Conservation (phyloP, 2,329 filamentous ascomycete species). For the Penicillium sclerotigenum region DNA sequence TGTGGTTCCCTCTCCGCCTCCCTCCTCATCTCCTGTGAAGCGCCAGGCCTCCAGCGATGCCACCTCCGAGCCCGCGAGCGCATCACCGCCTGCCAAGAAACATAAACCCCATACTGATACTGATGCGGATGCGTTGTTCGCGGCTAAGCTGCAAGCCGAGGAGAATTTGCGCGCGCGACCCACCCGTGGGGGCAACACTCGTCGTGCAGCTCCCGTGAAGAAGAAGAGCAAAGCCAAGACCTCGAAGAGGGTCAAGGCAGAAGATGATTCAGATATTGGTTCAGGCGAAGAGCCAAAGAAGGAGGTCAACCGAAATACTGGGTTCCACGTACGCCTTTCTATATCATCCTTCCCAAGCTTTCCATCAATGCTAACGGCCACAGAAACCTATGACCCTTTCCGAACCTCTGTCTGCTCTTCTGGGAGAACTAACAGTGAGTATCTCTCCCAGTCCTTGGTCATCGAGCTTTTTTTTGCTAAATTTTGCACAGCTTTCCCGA, state of each 20-base stretch:
- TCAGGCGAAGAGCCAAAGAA: conserved; percentile 60
- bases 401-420: conserved; percentile 43
- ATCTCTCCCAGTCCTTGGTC: not conserved
- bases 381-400: conserved; percentile 49
- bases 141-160: conserved; percentile 85
- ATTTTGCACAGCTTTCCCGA: conserved; percentile 66
- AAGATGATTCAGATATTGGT: conserved; percentile 76
- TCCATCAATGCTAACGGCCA: not conserved
- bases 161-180: conserved; percentile 75
- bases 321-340: conserved; percentile 67
- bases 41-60: conserved; percentile 43
- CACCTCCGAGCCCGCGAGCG: conserved; percentile 37
- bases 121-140: conserved; percentile 82
- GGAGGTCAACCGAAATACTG: conserved; percentile 72
- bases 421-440: conserved; percentile 45
- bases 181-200: conserved; percentile 68
- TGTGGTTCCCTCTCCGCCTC: conserved; percentile 32
- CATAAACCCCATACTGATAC: conserved; percentile 58
- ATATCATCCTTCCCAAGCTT: not conserved
- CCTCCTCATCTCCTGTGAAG: conserved; percentile 40
- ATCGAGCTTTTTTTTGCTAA: conserved; percentile 19
- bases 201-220: conserved; percentile 58
- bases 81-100: conserved; percentile 56
- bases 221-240: conserved; percentile 59
- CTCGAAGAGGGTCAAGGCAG: conserved; percentile 67